phyloP scores from a whole-genome alignment of 192 early-diverging fungal species.

The Rhizoclosmatium sp. region DNA sequence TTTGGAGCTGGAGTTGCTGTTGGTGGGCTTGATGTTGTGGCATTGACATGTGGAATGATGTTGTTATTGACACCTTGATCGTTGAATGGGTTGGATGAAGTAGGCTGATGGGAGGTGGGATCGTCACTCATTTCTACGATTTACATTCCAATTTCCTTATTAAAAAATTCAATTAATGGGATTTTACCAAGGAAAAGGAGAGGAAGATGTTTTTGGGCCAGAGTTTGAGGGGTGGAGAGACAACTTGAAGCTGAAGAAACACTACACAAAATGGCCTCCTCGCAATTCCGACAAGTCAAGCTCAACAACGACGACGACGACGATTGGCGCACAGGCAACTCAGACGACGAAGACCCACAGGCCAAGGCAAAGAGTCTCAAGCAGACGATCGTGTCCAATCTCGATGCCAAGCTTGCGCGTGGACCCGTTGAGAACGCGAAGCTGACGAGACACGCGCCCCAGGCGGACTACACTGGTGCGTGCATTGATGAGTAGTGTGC shows the following conservation, averaged over 20 bases:
- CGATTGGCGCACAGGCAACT: slow-evolving; percentile 30
- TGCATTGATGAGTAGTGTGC: not conserved
- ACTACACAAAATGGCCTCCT: not conserved
- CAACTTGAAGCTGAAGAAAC: not conserved
- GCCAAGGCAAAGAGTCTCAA: not conserved
- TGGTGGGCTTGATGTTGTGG: too few species aligned
- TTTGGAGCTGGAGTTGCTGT: too few species aligned
- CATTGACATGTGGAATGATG: too few species aligned
- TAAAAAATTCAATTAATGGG: not conserved
- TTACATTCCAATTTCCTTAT: not conserved
- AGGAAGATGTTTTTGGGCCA: not conserved
- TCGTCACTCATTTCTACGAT: not conserved
- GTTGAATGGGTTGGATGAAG: too few species aligned
- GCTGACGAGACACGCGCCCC: slow-evolving; percentile 19
- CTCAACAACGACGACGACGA: slow-evolving; percentile 28
- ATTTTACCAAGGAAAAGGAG: not conserved
- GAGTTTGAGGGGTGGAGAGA: not conserved
- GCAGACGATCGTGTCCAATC: slow-evolving; percentile 22
- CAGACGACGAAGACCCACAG: not conserved
- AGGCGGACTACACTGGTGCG: not conserved
- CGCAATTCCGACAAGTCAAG: slow-evolving; percentile 16
- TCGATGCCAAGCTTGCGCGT: slow-evolving; percentile 26
- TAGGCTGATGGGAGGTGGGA: not conserved
- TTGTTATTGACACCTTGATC: too few species aligned
- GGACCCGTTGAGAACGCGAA: slow-evolving; percentile 24